phyloP scores from a whole-genome alignment of 2,329 filamentous ascomycete genomes.

The Fusarium sp. region DNA sequence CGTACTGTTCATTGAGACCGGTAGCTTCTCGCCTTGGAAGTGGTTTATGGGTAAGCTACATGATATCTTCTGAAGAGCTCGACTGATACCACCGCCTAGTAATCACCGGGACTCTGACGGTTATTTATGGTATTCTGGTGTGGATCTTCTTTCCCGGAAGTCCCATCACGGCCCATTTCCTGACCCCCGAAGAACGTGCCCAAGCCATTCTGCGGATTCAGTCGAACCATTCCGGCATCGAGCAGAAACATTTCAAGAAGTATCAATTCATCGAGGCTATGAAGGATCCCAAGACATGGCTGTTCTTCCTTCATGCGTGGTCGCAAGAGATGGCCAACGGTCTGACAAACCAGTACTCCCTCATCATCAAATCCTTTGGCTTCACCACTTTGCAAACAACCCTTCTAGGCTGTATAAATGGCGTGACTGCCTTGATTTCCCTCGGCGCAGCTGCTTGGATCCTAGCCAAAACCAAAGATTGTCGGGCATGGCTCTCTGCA shows the following conservation, averaged over 20 bases:
- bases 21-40: not conserved
- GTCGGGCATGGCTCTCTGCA: not conserved
- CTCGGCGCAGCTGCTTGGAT: slow-evolving; percentile 5
- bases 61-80: too few relatives aligned
- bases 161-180: slow-evolving; percentile 7
- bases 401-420: slow-evolving; percentile 32
- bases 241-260: slow-evolving; percentile 17
- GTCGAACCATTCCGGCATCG: slow-evolving; percentile 7
- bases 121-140: not conserved
- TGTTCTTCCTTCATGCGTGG: slow-evolving; percentile 12
- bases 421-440: not conserved
- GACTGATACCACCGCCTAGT: not conserved
- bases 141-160: slow-evolving; percentile 5
- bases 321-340: slow-evolving; percentile 14
- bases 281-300: slow-evolving; percentile 21
- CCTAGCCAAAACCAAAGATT: not conserved
- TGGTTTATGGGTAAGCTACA: not conserved
- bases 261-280: slow-evolving; percentile 26
- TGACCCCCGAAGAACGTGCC: slow-evolving; percentile 11
- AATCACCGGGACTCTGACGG: not conserved
- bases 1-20: not conserved
- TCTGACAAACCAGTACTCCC: slow-evolving; percentile 9
- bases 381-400: slow-evolving; percentile 57
- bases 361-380: slow-evolving; percentile 61
- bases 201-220: not conserved